Conservation (phyloP, 2,329 filamentous ascomycete genomes). For the Cyphellophora europaea region DNA sequence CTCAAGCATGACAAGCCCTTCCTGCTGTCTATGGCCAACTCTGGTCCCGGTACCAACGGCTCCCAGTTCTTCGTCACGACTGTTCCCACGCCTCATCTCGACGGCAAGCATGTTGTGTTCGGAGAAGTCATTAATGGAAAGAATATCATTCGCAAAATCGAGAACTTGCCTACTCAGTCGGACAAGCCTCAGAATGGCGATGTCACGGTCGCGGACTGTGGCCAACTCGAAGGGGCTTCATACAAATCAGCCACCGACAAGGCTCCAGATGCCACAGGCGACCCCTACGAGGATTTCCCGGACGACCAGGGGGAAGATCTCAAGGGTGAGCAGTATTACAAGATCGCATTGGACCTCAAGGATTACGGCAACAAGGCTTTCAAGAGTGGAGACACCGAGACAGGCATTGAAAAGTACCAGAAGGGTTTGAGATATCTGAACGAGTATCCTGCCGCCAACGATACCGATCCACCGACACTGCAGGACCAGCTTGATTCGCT, state of each 20-base stretch:
- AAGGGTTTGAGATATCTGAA: constrained; percentile 86
- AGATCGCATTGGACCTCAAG: constrained; percentile 79
- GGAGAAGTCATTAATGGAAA: constrained; percentile 91
- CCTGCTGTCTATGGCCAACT: constrained; percentile 95
- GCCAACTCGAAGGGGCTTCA: constrained; percentile 66
- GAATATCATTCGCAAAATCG: constrained; percentile 79
- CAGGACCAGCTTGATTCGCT: constrained; percentile 60
- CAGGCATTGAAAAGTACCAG: constrained; percentile 84
- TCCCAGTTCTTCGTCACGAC: constrained; percentile 98
- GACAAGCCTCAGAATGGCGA: constrained; percentile 71
- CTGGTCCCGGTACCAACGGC: constrained; percentile 88
- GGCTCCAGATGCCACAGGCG: constrained; percentile 69
- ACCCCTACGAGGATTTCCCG: constrained; percentile 91
- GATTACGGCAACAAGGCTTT: constrained; percentile 88
- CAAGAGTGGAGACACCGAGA: constrained; percentile 61
- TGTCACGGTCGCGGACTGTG: constrained; percentile 71
- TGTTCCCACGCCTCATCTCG: constrained; percentile 85
- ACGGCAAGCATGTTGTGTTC: constrained; percentile 96
- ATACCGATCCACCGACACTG: constrained; percentile 61
- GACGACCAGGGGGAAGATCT: constrained; percentile 64
- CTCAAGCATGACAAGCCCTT: constrained; percentile 88
- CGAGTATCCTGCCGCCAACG: constrained; percentile 63
- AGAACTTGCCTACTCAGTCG: constrained; percentile 66
- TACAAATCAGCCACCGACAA: constrained; percentile 59
- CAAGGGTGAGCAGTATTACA: constrained; percentile 58